Evolutionary conservation across 495 filamentous ascomycete species (phyloP).

Genomic region (Daldinia childiae): DNA sequence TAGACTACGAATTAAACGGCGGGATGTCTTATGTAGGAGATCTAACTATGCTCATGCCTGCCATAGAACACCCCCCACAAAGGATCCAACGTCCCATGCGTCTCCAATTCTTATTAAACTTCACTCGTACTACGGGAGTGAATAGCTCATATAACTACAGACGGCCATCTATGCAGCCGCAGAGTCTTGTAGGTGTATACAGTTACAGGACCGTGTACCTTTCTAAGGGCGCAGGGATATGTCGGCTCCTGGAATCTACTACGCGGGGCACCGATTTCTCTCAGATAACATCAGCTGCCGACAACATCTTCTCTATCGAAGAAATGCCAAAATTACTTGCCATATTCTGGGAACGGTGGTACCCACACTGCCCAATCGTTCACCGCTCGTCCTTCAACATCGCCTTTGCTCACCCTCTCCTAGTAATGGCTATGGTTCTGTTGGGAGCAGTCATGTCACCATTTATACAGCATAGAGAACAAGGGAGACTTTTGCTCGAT

Average conservation of each 20-base stretch:
- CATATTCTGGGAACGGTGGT: background rate
- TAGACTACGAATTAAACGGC: background rate
- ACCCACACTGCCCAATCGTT: background rate
- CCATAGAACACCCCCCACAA: background rate
- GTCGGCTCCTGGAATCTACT: background rate
- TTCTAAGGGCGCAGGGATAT: background rate
- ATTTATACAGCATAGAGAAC: background rate
- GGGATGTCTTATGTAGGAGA: background rate
- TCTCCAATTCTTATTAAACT: background rate
- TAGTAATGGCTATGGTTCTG: background rate
- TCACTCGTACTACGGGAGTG: background rate
- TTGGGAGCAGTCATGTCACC: background rate
- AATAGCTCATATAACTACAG: conserved; percentile 2
- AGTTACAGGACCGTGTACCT: background rate
- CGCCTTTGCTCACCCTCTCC: background rate
- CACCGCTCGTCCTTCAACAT: conserved; percentile 2
- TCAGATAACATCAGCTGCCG: background rate
- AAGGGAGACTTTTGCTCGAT: background rate
- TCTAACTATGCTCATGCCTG: background rate
- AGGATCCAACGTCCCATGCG: background rate
- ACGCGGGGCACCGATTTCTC: background rate
- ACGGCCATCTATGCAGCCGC: background rate
- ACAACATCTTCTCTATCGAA: background rate
- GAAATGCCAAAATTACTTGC: background rate
- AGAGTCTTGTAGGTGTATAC: background rate